Evolutionary conservation across 768 basidiomycete genomes (phyloP).

Genomic region (Daedalea quercina): DNA sequence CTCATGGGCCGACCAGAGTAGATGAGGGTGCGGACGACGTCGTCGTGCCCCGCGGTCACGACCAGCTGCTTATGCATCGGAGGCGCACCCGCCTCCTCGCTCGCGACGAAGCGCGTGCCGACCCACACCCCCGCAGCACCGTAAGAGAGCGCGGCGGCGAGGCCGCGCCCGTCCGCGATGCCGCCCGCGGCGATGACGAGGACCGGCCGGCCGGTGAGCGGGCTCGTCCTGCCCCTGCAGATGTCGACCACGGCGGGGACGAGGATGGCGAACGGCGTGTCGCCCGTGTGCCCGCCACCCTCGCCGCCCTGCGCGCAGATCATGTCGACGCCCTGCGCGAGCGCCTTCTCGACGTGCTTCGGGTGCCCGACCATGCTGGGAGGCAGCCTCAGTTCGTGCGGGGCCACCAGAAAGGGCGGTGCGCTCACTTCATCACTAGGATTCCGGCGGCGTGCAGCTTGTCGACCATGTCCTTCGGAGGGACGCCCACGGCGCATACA

Average conservation of each 20-base stretch:
- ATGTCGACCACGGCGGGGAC: slow-evolving; percentile 79
- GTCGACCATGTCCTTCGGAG: slow-evolving; percentile 77
- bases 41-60: slow-evolving; percentile 68
- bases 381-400: not conserved
- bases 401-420: not conserved
- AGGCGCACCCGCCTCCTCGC: slow-evolving; percentile 74
- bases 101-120: slow-evolving; percentile 81
- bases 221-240: slow-evolving; percentile 61
- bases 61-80: slow-evolving; percentile 65
- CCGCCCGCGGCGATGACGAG: slow-evolving; percentile 82
- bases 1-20: slow-evolving; percentile 78
- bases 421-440: slow-evolving; percentile 75
- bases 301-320: slow-evolving; percentile 88
- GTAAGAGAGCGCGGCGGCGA: slow-evolving; percentile 69
- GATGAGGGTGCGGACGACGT: slow-evolving; percentile 62
- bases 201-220: slow-evolving; percentile 71
- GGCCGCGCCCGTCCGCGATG: slow-evolving; percentile 75
- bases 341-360: slow-evolving; percentile 74
- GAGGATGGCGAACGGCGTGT: slow-evolving; percentile 73
- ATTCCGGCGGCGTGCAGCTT: slow-evolving; percentile 75
- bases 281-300: slow-evolving; percentile 86
- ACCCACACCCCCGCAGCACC: slow-evolving; percentile 88
- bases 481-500: slow-evolving; percentile 81
- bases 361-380: slow-evolving; percentile 78
- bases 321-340: slow-evolving; percentile 78